Evolutionary conservation across 495 filamentous ascomycete genomes (phyloP), one percentile per base, ranked within the genome.

Genomic region (Penicillium cosmopolitanum): DNA sequence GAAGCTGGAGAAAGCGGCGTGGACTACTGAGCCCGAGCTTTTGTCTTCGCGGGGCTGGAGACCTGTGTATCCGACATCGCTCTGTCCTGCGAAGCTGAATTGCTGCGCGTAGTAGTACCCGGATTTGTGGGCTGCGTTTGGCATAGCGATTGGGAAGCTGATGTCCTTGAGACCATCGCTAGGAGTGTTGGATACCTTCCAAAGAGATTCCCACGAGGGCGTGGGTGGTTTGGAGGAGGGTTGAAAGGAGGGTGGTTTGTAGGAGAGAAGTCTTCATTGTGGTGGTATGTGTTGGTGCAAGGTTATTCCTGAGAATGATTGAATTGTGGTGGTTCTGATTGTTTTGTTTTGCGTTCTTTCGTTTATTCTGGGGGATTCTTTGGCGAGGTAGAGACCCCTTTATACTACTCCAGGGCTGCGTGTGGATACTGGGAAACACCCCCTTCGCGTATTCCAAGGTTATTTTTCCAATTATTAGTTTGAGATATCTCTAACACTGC

Each of bases 1-100:
- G 50, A 71, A 73, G 60, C 70, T 73, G 34, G 66, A 69, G 63
- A 73, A 73, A 4, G 58, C 70, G 21, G 56, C 70, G 62, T 73
- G 70, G 38, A 73, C 36, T 44, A 71, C 52, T 42, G 62, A 55
- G 10, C 54, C 19, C 18, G 60, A 64, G 38, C 42, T 23, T 0
- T 33, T 23, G 19, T 59, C 51, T 31, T 57, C 43, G 40, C 66
- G 63, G 4, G 69, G 69, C 34, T 72, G 69, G 11, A 72, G 63
- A 9, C 67, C 69, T 3, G 67, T 70, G 61, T 72, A 72, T n/a
- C 69, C 69, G 13, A 68, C 52, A 47, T 70, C 61, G 3, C 36
- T 12, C 36, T 63, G 50, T 28, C 51, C 51, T 18, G 35, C n/a
- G 65, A 72, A 72, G 55, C 19, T 42, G 64, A 56, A 72, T 58